These are phyloP conservation scores for Setomelanomma holmii DNA, from an alignment of 2,329 filamentous ascomycete species.

Conservation along the genomic window DNA sequence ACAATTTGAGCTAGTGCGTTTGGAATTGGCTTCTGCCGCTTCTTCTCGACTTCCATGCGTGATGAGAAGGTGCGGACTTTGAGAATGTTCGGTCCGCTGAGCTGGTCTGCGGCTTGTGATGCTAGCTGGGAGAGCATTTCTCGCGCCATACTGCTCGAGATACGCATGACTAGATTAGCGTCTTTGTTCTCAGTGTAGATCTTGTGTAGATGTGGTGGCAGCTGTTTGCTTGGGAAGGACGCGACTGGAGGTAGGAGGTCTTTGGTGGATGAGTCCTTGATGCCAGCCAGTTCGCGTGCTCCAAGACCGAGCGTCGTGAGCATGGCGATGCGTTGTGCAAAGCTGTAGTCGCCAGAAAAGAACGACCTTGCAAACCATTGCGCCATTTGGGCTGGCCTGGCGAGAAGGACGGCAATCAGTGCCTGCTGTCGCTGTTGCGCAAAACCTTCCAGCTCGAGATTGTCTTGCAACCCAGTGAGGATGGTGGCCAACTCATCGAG, in stretches of 20 bases:
- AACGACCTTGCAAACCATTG: constrained; percentile 85
- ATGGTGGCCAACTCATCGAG: constrained; percentile 79
- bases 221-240: constrained; percentile 79
- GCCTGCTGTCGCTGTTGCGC: constrained; percentile 76
- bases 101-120: constrained; percentile 78
- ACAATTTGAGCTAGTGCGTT: constrained; percentile 83
- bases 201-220: constrained; percentile 76
- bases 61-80: constrained; percentile 91
- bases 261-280: constrained; percentile 64
- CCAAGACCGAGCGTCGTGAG: constrained; percentile 83
- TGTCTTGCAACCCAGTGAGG: constrained; percentile 82
- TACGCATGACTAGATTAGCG: constrained; percentile 68
- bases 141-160: constrained; percentile 72
- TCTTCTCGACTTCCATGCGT: constrained; percentile 70
- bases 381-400: constrained; percentile 78
- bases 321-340: constrained; percentile 81
- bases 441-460: constrained; percentile 78
- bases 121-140: constrained; percentile 83
- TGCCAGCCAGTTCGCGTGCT: constrained; percentile 83
- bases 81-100: constrained; percentile 80
- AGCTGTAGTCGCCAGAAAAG: constrained; percentile 90
- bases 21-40: constrained; percentile 66
- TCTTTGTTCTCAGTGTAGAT: constrained; percentile 64
- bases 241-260: constrained; percentile 47
- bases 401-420: constrained; percentile 81